Percentiles rank a stretch among this genome's conserved stretches.
Evolutionary conservation across 2,329 filamentous ascomycete species (phyloP).

Genomic region (Penicillium sp.): DNA sequence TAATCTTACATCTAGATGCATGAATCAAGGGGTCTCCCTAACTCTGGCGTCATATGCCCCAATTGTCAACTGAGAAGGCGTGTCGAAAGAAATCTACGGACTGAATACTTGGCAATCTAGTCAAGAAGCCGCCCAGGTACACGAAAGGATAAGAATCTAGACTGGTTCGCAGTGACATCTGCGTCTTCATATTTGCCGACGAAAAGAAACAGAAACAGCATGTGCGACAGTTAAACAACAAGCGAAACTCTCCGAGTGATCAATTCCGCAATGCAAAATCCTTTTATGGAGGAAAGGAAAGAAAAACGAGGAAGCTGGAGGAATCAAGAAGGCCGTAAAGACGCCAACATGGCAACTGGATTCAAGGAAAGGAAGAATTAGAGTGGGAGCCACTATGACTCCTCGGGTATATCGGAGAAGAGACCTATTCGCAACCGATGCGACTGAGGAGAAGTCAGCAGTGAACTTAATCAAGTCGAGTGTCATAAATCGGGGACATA

Average conservation of each 20-base stretch:
- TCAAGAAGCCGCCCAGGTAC: conserved; percentile 13
- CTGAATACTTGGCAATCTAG: conserved; percentile 20
- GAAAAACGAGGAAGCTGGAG: conserved; percentile 11
- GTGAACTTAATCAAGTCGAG: neutral
- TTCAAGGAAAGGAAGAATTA: conserved; percentile 11
- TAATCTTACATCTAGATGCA: neutral
- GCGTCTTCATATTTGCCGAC: conserved; percentile 24
- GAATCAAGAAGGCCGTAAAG: conserved; percentile 17
- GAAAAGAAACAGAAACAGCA: conserved; percentile 8
- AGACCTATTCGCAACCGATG: conserved; percentile 73
- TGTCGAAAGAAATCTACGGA: conserved; percentile 16
- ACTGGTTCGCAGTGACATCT: conserved; percentile 11
- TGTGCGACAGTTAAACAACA: conserved; percentile 19
- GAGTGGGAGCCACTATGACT: conserved; percentile 38
- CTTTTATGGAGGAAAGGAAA: conserved; percentile 16
- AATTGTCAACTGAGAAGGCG: neutral
- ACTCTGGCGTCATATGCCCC: conserved; percentile 1
- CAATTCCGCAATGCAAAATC: conserved; percentile 25
- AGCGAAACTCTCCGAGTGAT: conserved; percentile 16
- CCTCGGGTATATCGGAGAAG: conserved; percentile 66
- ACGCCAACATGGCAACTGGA: conserved; percentile 22
- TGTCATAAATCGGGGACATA: conserved; percentile 51
- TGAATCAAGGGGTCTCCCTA: neutral
- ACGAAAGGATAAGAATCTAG: neutral
- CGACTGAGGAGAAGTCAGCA: conserved; percentile 55